Evolutionary conservation across 352 stramenopile species (phyloP), one percentile per base, ranked within the genome.

Genomic region (Thalassiosira exigua): DNA sequence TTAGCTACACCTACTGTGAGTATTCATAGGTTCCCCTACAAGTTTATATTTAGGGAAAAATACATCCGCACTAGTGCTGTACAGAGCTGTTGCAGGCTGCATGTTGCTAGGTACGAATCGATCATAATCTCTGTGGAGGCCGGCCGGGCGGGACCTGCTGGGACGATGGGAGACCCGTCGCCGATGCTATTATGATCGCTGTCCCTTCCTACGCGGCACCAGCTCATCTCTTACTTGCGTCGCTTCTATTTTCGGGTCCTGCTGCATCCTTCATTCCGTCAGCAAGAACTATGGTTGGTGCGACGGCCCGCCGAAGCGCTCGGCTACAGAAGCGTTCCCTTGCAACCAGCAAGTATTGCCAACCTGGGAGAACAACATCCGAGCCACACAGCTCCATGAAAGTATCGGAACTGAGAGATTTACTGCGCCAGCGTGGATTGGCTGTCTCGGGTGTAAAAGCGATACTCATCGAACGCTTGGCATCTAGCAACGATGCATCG

Each of bases 331-430:
- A n/a, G 17, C 33, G 51, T 32, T 17, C 39, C 14, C 5, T 27
- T 19, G 19, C 32, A n/a, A 2, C n/a, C 4, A 29, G 52, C 4
- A 17, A 17, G 0, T 19, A 48, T 26, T 21, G 1, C 32, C 1
- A 1, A 58, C 21, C 29, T 27, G 24, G 4, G 30, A 46, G 36
- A 50, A 39, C 12, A 7, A 9, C 2, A 14, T 26, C n/a, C 1
- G 26, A 60, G n/a, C n/a, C n/a, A 41, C 68, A 70, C 17, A 66
- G 12, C 24, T 80, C 54, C 11, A 62, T 73, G 60, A 79, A 73
- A n/a, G 70, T 79, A 27, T 1, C 42, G 7, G 60, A 79, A 42
- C 41, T 79, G 29, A 41, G 29, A 41, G 51, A 61, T 22, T 54
- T 69, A 24, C 57, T 79, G 36, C 59, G 56, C 12, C 42, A 70